Base-by-base conservation (phyloP, 805 yeast species). In the Wickerhamiella cacticola region DNA sequence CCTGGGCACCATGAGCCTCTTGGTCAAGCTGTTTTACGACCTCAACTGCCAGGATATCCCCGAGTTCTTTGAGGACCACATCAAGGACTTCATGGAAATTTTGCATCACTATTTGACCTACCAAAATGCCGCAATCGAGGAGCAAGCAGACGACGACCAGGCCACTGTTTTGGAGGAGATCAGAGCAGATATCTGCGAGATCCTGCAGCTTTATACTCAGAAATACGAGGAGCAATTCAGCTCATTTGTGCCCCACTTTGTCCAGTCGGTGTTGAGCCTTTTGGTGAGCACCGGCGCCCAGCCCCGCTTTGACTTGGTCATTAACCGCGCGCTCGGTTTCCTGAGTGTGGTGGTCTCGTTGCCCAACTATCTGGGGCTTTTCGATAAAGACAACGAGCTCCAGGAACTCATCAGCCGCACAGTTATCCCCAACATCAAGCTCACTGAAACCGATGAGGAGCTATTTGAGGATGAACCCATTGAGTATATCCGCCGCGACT, bases 11-110 rank as follows among this genome's bases (percentile, higher is more conserved):
- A 64, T 88, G 55, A 67, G 81, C 45, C 65, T 87, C 19, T 70
- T 88, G 47, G 65, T 82, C 29, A 89, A 92, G 61, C 76, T 94
- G 31, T 94, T 84, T 65, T 86, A 79, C 61, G 99, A 92, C 63
- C 76, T 92, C 59, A 92, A 92, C 63, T 89, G 96, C 65, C 98
- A 94, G 67, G 99, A 92, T 65, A 81, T 92, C 47, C 98, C 99
- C 1, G 98, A 88, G 65, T 92, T 89, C 61, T 92, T 92, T 62
- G 99, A 94, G 66, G 97, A 92, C 65, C 75, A 92, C 62, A 67
- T 92, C 63, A 68, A 72, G 35, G 68, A 66, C 15, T 87, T 94
- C 47, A 84, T 94, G 92, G 70, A 71, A 4, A 74, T 88, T 24
- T 70, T 88, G 55, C 94, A 86, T 62, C 83, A 82, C 64, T 89